Evolutionary conservation across 140 eudicot genomes (phyloP).

Genomic region (Bidens hawaiensis): DNA sequence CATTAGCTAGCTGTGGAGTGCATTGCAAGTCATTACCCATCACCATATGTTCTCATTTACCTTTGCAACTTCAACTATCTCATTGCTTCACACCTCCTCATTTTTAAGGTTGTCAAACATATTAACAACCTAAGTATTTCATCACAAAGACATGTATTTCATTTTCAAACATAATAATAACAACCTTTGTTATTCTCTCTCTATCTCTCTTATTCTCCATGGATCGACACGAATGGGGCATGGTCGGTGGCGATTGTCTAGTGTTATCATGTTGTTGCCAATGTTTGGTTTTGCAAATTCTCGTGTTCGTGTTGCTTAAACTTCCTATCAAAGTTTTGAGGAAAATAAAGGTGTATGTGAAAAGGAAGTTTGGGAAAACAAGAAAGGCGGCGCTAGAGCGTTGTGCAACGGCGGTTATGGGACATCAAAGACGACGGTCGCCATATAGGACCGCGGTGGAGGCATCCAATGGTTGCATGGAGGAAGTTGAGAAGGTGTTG

Average conservation of each 20-base stretch:
- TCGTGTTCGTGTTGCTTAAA: slow-evolving; percentile 53
- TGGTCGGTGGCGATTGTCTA: slow-evolving; percentile 70
- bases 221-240: slow-evolving; percentile 37
- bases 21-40: slow-evolving; percentile 33
- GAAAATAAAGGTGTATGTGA: slow-evolving; percentile 39
- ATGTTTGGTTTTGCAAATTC: slow-evolving; percentile 57
- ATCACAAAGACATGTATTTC: slow-evolving; percentile 37
- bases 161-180: too few species aligned
- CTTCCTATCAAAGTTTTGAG: slow-evolving; percentile 46
- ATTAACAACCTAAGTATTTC: slow-evolving; percentile 38
- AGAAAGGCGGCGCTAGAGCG: slow-evolving; percentile 27
- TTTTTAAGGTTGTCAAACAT: slow-evolving; percentile 33
- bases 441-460: slow-evolving; percentile 8
- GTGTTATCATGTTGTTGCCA: slow-evolving; percentile 88
- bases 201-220: slow-evolving; percentile 28
- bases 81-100: slow-evolving; percentile 42
- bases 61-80: slow-evolving; percentile 27
- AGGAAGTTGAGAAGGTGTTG: slow-evolving; percentile 65
- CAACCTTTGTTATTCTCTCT: neutral
- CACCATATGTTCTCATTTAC: slow-evolving; percentile 14
- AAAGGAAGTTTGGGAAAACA: slow-evolving; percentile 39
- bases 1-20: slow-evolving; percentile 29
- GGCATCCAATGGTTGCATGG: slow-evolving; percentile 39
- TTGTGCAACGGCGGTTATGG: slow-evolving; percentile 26
- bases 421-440: slow-evolving; percentile 4